Percentiles rank a stretch among this genome's conserved stretches.
These are phyloP conservation scores for sunflower (Helianthus annuus) DNA, from an alignment of 129 eudicot species.

Conservation along the genomic window DNA sequence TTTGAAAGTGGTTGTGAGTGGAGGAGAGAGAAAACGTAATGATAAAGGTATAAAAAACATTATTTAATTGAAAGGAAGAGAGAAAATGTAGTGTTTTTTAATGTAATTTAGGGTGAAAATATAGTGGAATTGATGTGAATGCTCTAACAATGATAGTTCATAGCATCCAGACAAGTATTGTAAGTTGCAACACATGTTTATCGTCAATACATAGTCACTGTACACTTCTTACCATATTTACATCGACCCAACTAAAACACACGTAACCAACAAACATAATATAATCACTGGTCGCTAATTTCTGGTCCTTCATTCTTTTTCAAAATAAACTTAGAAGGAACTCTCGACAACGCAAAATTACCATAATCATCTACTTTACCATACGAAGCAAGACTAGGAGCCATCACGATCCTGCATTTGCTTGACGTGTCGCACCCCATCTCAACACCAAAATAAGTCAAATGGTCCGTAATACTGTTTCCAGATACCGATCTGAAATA, in stretches of 20 bases:
- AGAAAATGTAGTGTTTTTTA: too few relatives aligned
- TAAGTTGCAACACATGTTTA: background rate
- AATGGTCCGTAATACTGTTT: constrained; percentile 81
- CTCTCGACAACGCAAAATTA: constrained; percentile 58
- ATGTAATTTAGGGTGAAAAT: too few relatives aligned
- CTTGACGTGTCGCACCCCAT: constrained; percentile 65
- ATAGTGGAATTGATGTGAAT: too few relatives aligned
- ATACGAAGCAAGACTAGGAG: constrained; percentile 43
- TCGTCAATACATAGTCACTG: constrained; percentile 6
- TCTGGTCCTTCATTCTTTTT: constrained; percentile 24
- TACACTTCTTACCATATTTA: constrained; percentile 23
- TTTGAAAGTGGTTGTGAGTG: too few relatives aligned
- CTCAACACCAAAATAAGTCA: constrained; percentile 67
- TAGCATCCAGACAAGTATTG: background rate
- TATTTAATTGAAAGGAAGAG: too few relatives aligned
- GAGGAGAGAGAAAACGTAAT: too few relatives aligned
- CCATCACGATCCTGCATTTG: constrained; percentile 68
- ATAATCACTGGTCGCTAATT: constrained; percentile 25
- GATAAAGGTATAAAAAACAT: too few relatives aligned
- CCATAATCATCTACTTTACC: constrained; percentile 55
- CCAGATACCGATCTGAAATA: constrained; percentile 82
- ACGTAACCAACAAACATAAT: background rate
- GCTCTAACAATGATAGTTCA: background rate
- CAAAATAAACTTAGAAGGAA: constrained; percentile 40
- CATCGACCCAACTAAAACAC: constrained; percentile 5